Base-by-base conservation (phyloP, 78 protist species). In the Dictyostelium citrinum region DNA sequence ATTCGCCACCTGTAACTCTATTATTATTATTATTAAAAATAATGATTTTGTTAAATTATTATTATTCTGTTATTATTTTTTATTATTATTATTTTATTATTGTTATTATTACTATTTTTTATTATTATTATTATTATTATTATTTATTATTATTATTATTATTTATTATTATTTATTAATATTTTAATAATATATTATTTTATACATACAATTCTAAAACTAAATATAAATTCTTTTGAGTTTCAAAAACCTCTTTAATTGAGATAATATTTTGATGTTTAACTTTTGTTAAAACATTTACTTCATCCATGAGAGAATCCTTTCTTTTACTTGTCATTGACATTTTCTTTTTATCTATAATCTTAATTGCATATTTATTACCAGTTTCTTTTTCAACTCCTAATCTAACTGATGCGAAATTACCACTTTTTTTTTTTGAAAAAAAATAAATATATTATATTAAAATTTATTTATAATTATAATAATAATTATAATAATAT, bases 1-100 rank as follows among this genome's bases (percentile, higher is more conserved):
- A 61, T 43, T 95, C 96, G 0, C 96, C 96, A 33, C 96, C 96
- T 29, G 91, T 95, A 10, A 95, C 94, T 22, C 96, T 94, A 39
- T 39, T 39, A 39, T 39, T 37, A 37, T 37, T 37, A 37, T 37
- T 39, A 39, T 39, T 39, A 39, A 39, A 39, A 5, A 39, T 39
- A 5, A 22, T 39, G 0, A 39, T 8, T 14, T 39, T 72, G n/a
- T n/a, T n/a, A n/a, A n/a, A n/a, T n/a, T 39, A 39, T 39, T 39
- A 22, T 39, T 4, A 39, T 8, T 14, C 37, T 72, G n/a, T n/a
- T n/a, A n/a, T n/a, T n/a, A n/a, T n/a, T n/a, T 31, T 39, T 17
- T 72, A 35, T 72, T 37, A 29, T 17, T 77, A 77, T 6, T 22
- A 12, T 12, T 35, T 24, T 17, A 41, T 41, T 12, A 74, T 37